phyloP scores from a whole-genome alignment of 768 basidiomycete genomes.

The Hemileccinum rubropunctum region DNA sequence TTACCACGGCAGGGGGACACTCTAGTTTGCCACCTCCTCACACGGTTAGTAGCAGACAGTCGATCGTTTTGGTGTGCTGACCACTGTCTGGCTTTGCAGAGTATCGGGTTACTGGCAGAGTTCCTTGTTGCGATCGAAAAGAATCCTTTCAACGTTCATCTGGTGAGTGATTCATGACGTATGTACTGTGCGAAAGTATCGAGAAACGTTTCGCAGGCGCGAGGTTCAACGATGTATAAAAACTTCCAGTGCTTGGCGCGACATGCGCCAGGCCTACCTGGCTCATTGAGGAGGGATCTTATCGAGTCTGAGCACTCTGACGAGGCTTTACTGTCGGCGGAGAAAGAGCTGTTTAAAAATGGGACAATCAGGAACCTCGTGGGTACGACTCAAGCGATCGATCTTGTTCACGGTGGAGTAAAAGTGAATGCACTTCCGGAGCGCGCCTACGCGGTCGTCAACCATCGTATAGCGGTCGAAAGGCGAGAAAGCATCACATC shows the following conservation, averaged over 20 bases:
- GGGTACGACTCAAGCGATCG: slow-evolving; percentile 76
- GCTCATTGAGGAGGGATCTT: slow-evolving; percentile 46
- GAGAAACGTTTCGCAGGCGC: slow-evolving; percentile 35
- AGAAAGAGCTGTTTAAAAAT: slow-evolving; percentile 43
- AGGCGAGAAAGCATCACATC: slow-evolving; percentile 37
- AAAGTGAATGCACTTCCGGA: slow-evolving; percentile 84
- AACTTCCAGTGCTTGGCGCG: slow-evolving; percentile 65
- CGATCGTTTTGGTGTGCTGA: slow-evolving; percentile 4
- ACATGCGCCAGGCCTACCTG: slow-evolving; percentile 55
- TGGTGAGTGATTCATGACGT: slow-evolving; percentile 38
- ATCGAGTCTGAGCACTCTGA: slow-evolving; percentile 47
- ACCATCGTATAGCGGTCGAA: slow-evolving; percentile 65
- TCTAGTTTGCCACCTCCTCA: slow-evolving; percentile 82
- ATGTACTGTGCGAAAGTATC: neutral
- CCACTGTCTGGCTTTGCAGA: slow-evolving; percentile 37
- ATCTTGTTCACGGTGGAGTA: slow-evolving; percentile 64
- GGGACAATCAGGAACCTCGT: slow-evolving; percentile 43
- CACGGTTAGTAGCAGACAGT: slow-evolving; percentile 47
- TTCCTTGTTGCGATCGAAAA: slow-evolving; percentile 67
- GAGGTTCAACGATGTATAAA: slow-evolving; percentile 56
- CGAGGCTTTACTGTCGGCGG: slow-evolving; percentile 49
- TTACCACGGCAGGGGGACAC: slow-evolving; percentile 76
- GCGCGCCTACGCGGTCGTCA: slow-evolving; percentile 62
- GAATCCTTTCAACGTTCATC: slow-evolving; percentile 51
- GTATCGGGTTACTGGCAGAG: slow-evolving; percentile 77